Percentiles rank a stretch among this genome's conserved stretches.
phyloP scores from a whole-genome alignment of 768 basidiomycete genomes.

The Piloderma croceum region DNA sequence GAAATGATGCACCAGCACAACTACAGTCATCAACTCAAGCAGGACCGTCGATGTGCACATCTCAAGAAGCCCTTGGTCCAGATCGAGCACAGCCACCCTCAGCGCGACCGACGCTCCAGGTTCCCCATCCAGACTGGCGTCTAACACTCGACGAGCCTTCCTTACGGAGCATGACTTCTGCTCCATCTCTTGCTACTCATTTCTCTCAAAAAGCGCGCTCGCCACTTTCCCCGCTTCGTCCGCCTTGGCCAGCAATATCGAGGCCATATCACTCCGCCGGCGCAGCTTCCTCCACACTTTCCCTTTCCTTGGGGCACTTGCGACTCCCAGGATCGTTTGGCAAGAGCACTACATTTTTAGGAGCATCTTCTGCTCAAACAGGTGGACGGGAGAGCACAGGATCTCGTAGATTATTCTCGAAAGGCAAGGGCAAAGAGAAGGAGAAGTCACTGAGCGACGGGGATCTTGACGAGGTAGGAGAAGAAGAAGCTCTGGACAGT shows the following conservation, averaged over 20 bases:
- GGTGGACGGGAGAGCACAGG: too few relatives aligned
- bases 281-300: constrained; percentile 17
- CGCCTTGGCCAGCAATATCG: not conserved
- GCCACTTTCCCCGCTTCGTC: not conserved
- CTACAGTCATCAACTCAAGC: constrained; percentile 22
- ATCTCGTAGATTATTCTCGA: constrained; percentile 15
- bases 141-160: too few relatives aligned
- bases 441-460: constrained; percentile 5
- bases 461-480: too few relatives aligned
- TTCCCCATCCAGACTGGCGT: constrained; percentile 23
- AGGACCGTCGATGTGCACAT: constrained; percentile 23
- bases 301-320: constrained; percentile 16
- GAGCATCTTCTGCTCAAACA: too few relatives aligned
- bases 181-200: too few relatives aligned
- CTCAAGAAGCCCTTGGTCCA: constrained; percentile 20
- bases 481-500: constrained; percentile 30
- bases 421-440: constrained; percentile 22
- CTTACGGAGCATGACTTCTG: too few relatives aligned
- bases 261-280: not conserved
- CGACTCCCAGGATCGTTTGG: constrained; percentile 36
- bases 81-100: too few relatives aligned
- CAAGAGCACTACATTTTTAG: constrained; percentile 32
- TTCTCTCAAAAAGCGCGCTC: too few relatives aligned
- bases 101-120: constrained; percentile 22
- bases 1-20: too few relatives aligned